Evolutionary conservation across 208 protist species (phyloP).

Genomic region (Strigomonas galati): DNA sequence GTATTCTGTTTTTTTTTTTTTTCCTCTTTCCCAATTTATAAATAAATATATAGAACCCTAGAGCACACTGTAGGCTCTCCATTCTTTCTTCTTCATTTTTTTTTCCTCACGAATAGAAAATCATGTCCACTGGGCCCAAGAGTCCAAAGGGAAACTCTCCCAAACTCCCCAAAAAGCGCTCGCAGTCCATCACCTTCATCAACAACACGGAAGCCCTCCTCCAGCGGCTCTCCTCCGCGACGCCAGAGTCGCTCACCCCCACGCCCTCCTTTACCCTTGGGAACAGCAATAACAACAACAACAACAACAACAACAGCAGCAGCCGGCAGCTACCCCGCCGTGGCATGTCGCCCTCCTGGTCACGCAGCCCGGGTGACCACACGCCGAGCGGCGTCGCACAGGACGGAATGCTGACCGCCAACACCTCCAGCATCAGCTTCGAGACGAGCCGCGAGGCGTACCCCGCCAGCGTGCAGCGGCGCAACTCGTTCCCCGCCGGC

Average conservation of each 20-base stretch:
- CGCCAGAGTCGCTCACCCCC: background rate
- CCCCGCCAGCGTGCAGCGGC: too few relatives aligned
- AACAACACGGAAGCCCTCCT: conserved; percentile 10
- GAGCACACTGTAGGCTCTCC: background rate
- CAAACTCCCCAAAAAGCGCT: background rate
- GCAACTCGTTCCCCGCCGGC: background rate
- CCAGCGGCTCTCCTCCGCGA: background rate
- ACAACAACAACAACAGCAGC: background rate
- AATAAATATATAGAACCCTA: background rate
- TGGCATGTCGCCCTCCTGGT: conserved; percentile 4
- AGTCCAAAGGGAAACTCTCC: background rate
- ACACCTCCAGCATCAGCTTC: background rate
- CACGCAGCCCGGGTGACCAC: background rate
- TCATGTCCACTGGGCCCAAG: background rate
- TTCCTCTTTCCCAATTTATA: background rate
- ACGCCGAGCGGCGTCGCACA: too few relatives aligned
- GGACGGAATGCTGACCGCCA: background rate
- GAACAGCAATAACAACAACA: background rate
- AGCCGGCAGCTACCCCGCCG: background rate
- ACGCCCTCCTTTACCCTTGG: background rate
- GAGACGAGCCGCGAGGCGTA: background rate
- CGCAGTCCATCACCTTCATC: conserved; percentile 11
- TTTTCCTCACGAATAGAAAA: background rate
- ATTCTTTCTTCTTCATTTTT: too few relatives aligned
- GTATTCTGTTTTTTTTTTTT: conserved; percentile 12